These are phyloP conservation scores for Exophiala aquamarina DNA, from an alignment of 2,329 filamentous ascomycete genomes.

Conservation along the genomic window DNA sequence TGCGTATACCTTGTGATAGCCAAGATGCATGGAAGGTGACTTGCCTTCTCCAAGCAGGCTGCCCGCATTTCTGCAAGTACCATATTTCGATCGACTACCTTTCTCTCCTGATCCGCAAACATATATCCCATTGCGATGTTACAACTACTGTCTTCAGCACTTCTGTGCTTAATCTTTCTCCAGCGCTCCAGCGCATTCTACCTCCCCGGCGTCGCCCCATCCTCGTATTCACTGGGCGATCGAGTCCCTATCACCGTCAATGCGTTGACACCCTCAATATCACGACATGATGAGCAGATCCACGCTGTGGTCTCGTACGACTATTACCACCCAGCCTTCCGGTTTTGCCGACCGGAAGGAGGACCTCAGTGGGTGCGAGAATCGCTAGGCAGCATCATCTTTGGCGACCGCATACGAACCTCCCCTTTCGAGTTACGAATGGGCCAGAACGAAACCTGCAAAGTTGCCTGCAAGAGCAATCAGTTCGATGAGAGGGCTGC, in stretches of 20 bases:
- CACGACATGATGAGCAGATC: slow-evolving; percentile 72
- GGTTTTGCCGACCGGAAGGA: slow-evolving; percentile 79
- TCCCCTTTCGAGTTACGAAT: slow-evolving; percentile 90
- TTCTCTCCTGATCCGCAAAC: not conserved
- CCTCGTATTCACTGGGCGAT: slow-evolving; percentile 80
- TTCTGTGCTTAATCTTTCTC: slow-evolving; percentile 11
- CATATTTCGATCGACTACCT: not conserved
- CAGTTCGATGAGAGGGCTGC: slow-evolving; percentile 67
- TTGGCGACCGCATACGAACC: slow-evolving; percentile 96
- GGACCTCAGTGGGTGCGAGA: slow-evolving; percentile 80
- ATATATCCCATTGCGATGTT: slow-evolving; percentile 8
- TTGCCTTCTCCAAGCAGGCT: no score
- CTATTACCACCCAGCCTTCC: slow-evolving; percentile 86
- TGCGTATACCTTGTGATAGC: no score
- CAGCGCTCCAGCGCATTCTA: slow-evolving; percentile 68
- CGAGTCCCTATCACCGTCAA: slow-evolving; percentile 88
- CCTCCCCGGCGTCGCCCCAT: slow-evolving; percentile 91
- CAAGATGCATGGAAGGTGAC: no score
- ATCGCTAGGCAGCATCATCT: slow-evolving; percentile 91
- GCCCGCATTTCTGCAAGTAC: no score
- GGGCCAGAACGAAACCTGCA: slow-evolving; percentile 84
- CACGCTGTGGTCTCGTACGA: slow-evolving; percentile 95
- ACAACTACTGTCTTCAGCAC: slow-evolving; percentile 6
- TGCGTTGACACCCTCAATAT: slow-evolving; percentile 81
- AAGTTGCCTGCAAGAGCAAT: slow-evolving; percentile 68